Percentiles rank a stretch among this genome's conserved stretches.
Conservation (phyloP, 1,284 basidiomycete genomes). For the Pseudozyma tsukubaensis region DNA sequence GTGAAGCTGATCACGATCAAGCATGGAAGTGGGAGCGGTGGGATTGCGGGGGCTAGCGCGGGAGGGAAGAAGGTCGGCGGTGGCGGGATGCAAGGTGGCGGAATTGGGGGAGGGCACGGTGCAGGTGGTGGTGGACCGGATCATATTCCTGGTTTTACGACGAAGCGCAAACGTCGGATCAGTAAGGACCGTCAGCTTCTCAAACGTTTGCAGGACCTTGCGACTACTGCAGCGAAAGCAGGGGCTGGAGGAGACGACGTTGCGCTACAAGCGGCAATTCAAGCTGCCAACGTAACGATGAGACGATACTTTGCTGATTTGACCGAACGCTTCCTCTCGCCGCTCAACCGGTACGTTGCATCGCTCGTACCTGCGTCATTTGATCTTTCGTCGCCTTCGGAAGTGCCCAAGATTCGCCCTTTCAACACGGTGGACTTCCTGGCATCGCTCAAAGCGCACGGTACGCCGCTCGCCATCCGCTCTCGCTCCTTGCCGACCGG, state of each 20-base stretch:
- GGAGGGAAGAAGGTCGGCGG: conserved; percentile 17
- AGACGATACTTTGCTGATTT: conserved; percentile 87
- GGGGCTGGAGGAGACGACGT: conserved; percentile 51
- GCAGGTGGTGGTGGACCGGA: conserved; percentile 60
- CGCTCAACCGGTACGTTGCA: conserved; percentile 91
- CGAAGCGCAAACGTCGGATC: conserved; percentile 84
- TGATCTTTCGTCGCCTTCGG: conserved; percentile 52
- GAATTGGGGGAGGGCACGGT: conserved; percentile 75
- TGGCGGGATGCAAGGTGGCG: conserved; percentile 17
- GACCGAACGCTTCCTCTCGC: conserved; percentile 88
- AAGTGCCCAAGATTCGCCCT: conserved; percentile 71
- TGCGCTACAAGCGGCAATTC: conserved; percentile 9
- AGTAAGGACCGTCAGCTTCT: conserved; percentile 83
- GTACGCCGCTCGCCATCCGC: conserved; percentile 69
- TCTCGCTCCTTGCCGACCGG: conserved; percentile 66
- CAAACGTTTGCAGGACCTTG: conserved; percentile 72
- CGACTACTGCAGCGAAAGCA: conserved; percentile 32
- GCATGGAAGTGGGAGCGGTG: conserved; percentile 8
- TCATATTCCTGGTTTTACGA: conserved; percentile 70
- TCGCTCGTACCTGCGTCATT: conserved; percentile 70
- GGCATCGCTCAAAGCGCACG: conserved; percentile 81
- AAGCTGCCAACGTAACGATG: conserved; percentile 72
- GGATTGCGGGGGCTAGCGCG: conserved; percentile 4
- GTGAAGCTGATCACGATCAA: conserved; percentile 49
- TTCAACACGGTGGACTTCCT: conserved; percentile 86